Evolutionary conservation across 2,329 filamentous ascomycete genomes (phyloP), one percentile per base, ranked within the genome.

Genomic region (Aspergillus floridensis): DNA sequence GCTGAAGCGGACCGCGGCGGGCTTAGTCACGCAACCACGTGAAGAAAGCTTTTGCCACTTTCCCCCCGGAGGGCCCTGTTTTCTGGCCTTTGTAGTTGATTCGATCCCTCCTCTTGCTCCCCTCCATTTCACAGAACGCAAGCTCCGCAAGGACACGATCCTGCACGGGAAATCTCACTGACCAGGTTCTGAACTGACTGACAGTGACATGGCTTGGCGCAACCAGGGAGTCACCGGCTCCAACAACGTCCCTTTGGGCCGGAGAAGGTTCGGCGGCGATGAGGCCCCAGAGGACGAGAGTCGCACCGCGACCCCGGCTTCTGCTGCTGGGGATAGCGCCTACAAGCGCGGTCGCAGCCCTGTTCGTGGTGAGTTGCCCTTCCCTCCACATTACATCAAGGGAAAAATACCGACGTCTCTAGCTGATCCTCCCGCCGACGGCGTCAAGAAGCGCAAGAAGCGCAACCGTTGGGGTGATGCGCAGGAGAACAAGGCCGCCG

Each of bases 381-480:
- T 7, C 55, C 53, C 16, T 35, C 32, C 32, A 14, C 32, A 22
- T 22, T 22, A 22, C 22, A 22, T 22, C 22, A 22, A 22, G 22
- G 22, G 4, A 22, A 22, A 22, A 22, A 22, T 22, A 63, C 66
- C 73, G 63, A 75, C 59, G 14, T 12, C 44, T 58, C 49, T 61
- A 77, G 73, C 75, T 59, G 72, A 78, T 73, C 82, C 83, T 66
- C 78, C 81, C 63, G 83, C 77, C 53, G 93, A 97, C 78, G 93
- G 91, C 59, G 86, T 89, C 63, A 91, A 90, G 75, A 90, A 90
- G 71, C 91, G 95, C 77, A 97, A 96, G 88, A 98, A 97, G 88
- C 90, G 93, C 76, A 99, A 99, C 77, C 88, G 95, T 74, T 99
- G 95, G 95, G 95, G 95, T 67, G 93, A 98, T 78, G 91, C 91